Conservation (phyloP, 108 stramenopile species). For the Nannochloropsis oceanica region DNA sequence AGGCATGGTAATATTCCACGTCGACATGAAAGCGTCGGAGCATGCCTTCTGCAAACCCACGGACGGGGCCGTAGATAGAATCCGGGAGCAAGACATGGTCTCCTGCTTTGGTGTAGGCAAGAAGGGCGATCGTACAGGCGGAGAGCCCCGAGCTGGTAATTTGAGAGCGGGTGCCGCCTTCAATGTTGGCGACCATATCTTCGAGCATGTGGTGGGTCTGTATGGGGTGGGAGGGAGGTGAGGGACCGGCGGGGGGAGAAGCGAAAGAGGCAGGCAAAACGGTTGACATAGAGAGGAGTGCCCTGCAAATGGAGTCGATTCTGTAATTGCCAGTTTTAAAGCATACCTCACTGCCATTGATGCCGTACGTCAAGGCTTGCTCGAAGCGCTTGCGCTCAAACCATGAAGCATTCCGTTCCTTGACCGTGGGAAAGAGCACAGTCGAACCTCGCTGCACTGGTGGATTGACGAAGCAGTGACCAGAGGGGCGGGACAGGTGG, state of each 20-base stretch:
- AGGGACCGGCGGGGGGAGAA: too few relatives aligned
- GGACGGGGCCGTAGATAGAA: background rate
- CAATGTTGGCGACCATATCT: background rate
- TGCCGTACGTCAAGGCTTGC: background rate
- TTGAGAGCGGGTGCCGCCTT: background rate
- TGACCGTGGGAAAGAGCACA: background rate
- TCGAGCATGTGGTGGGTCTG: background rate
- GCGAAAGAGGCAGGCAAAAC: too few relatives aligned
- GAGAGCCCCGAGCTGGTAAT: background rate
- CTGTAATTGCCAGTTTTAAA: too few relatives aligned
- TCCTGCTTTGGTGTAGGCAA: background rate
- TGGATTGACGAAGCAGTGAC: background rate
- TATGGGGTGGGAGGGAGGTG: background rate
- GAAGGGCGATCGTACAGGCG: background rate
- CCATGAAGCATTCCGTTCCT: background rate
- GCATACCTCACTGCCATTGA: background rate
- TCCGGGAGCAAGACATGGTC: background rate
- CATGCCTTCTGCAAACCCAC: background rate
- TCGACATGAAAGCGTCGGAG: background rate
- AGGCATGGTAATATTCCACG: background rate
- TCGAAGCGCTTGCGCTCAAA: background rate
- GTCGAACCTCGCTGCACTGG: background rate
- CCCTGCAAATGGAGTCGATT: too few relatives aligned
- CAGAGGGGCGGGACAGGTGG: background rate
- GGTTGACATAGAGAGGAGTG: too few relatives aligned